Evolutionary conservation across 1,284 basidiomycete species (phyloP).

Genomic region (Marasmius tenuissimus): DNA sequence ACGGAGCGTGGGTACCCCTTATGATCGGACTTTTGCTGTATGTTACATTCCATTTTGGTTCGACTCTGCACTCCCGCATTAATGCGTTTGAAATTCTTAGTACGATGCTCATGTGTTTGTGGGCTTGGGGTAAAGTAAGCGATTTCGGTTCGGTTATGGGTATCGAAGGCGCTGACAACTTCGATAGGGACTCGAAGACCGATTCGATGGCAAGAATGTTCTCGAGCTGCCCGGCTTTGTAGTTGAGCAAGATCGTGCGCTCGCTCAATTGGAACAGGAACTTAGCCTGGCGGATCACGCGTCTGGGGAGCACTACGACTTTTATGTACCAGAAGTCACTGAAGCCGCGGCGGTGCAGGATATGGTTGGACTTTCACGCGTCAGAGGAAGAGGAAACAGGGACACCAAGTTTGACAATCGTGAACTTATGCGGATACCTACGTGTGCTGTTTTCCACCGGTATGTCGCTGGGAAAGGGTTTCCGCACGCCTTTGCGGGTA

Average conservation of each 20-base stretch:
- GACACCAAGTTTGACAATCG: constrained; percentile 19
- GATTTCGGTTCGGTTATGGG: constrained; percentile 1
- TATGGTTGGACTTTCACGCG: constrained; percentile 7
- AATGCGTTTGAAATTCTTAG: constrained; percentile 22
- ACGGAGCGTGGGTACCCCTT: constrained; percentile 65
- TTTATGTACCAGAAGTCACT: constrained; percentile 3
- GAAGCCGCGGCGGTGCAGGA: constrained; percentile 14
- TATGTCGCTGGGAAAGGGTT: constrained; percentile 50
- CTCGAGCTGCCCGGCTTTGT: constrained; percentile 40
- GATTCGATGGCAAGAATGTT: constrained; percentile 56
- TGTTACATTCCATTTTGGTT: constrained; percentile 16
- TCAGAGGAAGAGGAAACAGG: constrained; percentile 9
- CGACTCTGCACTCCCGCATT: background rate
- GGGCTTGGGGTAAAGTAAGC: constrained; percentile 60
- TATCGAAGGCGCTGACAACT: background rate
- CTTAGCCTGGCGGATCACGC: background rate
- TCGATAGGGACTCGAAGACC: constrained; percentile 52
- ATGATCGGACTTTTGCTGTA: constrained; percentile 53
- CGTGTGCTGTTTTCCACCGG: constrained; percentile 60
- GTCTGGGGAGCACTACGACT: background rate
- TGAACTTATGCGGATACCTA: constrained; percentile 46
- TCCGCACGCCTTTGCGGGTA: constrained; percentile 58
- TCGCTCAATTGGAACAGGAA: background rate
- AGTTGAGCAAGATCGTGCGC: constrained; percentile 6
- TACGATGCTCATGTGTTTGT: constrained; percentile 51